Evolutionary conservation across 129 eudicot genomes (phyloP), one percentile per base, ranked within the genome.

Genomic region (Flaveria linearis): DNA sequence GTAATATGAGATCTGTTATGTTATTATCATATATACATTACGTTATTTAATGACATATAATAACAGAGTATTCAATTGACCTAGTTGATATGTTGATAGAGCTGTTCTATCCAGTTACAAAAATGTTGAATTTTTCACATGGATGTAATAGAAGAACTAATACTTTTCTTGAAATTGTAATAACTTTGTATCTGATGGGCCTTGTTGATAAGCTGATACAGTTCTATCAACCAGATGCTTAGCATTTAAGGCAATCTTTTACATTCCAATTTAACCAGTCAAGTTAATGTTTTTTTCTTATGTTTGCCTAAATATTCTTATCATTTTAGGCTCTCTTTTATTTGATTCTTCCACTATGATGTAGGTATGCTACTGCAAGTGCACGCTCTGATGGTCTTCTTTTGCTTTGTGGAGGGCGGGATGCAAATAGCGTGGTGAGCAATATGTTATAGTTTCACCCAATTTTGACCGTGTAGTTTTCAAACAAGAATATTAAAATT

Each of bases 351-450:
- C 56, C 33, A 33, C 61, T 62, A 72, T 77, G 64, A 57, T 74
- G 72, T 74, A 94, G 99, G 99, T 94, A 94, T 87, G 99, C 99
- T 55, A 94, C 99, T 78, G 99, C 99, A 77, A 94, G 99, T 86
- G 99, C 99, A 58, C 97, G 99, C 9, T 94, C 99, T 47, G 99
- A 94, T 83, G 99, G 99, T 73, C 99, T 94, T 81, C 99, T 94
- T 83, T 84, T 94, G 78, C 99, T 94, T 69, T 94, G 99, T 83
- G 99, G 99, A 69, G 99, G 99, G 78, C 83, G 99, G 83, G 99
- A 94, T 83, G 99, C 97, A n/a, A 94, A 87, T 82, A 94, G 99
- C 76, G 97, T 94, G 91, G 99, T 94, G 75, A 87, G 90, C 82
- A 58, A 43, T 75, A 67, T 23, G 68, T 41, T 65, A 11, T 53